These are phyloP conservation scores for Candida oleophila DNA, from an alignment of 805 yeast genomes.

Conservation along the genomic window DNA sequence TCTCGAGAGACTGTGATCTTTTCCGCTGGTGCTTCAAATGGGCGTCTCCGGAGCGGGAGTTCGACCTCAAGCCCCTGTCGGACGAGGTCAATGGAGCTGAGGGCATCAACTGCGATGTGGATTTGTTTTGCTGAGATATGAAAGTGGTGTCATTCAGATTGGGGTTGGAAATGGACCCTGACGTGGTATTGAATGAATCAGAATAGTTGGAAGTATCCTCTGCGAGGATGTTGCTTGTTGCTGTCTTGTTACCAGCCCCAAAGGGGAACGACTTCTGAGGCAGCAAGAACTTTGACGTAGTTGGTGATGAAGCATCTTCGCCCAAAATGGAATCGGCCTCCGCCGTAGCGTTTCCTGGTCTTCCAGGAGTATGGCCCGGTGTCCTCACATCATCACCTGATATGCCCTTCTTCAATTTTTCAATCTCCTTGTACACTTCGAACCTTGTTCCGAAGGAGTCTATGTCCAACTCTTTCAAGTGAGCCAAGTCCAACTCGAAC, in stretches of 20 bases:
- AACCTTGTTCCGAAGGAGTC: conserved; percentile 93
- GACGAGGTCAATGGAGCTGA: conserved; percentile 27
- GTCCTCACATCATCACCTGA: background rate
- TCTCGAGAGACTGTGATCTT: conserved; percentile 52
- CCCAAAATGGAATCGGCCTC: background rate
- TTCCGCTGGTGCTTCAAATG: conserved; percentile 39
- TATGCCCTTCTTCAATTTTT: conserved; percentile 46
- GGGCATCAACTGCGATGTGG: conserved; percentile 35
- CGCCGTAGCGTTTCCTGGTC: background rate
- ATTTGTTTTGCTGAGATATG: conserved; percentile 3
- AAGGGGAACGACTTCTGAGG: conserved; percentile 1
- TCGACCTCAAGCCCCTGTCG: background rate
- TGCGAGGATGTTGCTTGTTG: background rate
- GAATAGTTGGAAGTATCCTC: conserved; percentile 9
- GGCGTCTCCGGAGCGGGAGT: conserved; percentile 9
- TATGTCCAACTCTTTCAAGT: conserved; percentile 88
- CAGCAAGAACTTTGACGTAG: background rate
- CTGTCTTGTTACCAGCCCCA: background rate
- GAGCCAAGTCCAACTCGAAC: conserved; percentile 79
- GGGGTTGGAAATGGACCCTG: background rate
- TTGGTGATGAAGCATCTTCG: background rate
- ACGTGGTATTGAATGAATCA: background rate
- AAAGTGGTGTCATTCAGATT: background rate
- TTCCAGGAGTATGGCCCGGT: conserved; percentile 1
- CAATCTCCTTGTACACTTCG: conserved; percentile 87